These are phyloP conservation scores for Puccinia polysora DNA, from an alignment of 1,284 basidiomycete genomes.

Conservation along the genomic window DNA sequence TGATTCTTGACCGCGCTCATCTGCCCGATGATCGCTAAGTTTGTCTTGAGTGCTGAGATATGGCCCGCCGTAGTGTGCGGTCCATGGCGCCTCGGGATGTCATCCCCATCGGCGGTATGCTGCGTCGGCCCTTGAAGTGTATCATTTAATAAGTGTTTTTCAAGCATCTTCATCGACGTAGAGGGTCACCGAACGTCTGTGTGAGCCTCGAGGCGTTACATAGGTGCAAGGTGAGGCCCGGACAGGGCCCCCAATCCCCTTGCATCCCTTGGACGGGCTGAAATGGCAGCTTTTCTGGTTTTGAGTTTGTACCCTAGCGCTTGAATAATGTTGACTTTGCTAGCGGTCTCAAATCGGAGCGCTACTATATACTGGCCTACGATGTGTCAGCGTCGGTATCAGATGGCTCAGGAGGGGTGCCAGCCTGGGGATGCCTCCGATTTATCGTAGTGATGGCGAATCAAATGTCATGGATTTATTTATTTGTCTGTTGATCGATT, in stretches of 20 bases:
- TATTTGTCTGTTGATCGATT: too few relatives aligned
- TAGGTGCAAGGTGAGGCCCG: background rate
- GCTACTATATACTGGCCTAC: background rate
- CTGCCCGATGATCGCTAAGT: too few relatives aligned
- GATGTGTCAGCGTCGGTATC: background rate
- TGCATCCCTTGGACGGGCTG: background rate
- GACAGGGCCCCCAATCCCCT: background rate
- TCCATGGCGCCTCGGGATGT: background rate
- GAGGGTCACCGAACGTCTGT: background rate
- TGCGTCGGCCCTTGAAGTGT: background rate
- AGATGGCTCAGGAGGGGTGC: background rate
- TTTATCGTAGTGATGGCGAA: constrained; percentile 18
- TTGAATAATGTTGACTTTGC: constrained; percentile 15
- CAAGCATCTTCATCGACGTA: background rate
- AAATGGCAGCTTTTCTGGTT: constrained; percentile 3
- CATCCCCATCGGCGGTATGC: background rate
- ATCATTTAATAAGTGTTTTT: too few relatives aligned
- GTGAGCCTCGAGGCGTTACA: background rate
- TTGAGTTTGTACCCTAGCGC: constrained; percentile 5
- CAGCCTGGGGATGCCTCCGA: constrained; percentile 4
- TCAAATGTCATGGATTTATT: too few relatives aligned
- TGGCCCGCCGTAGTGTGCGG: background rate
- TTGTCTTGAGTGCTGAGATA: too few relatives aligned
- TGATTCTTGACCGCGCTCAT: background rate
- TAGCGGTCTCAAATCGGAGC: constrained; percentile 30